Evolutionary conservation across 2,329 filamentous ascomycete genomes (phyloP), one percentile per base, ranked within the genome.

Genomic region (Claviceps lovelessii): DNA sequence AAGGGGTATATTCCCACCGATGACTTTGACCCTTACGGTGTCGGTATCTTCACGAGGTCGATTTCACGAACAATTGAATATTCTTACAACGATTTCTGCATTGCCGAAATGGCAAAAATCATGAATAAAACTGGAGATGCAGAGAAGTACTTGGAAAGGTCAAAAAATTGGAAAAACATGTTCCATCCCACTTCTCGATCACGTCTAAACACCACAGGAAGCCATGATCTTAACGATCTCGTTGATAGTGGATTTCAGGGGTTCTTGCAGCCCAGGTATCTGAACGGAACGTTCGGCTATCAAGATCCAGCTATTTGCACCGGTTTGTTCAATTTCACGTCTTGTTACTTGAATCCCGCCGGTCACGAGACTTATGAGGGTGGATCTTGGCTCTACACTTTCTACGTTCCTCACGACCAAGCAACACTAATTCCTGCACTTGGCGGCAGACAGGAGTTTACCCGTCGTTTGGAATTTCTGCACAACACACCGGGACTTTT

Each of bases 61-160:
- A 78, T 91, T 35, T 88, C 83, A 2, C 76, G 87, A 3, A 89
- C 85, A 0, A 79, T 90, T 5, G 87, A 90, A 64, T 90, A 90
- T 63, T 83, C 85, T 0, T 90, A 90, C 67, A 79, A 90, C 59
- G 87, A 90, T 68, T 90, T 84, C 61, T 83, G 81, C 61, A 83
- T 88, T 54, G 77, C 80, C 1, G 68, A 77, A 37, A 75, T 89
- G 52, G 84, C 85, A 5, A 71, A 74, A 19, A 76, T 70, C 0
- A 67, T 88, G 19, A 80, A 78, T 11, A 73, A 79, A 54, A 62
- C 61, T 1, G 69, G 69, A 0, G 80, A 84, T 51, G 72, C 73
- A 54, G 61, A 70, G 6, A 85, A 83, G 61, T 90, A 89, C 61
- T 67, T 76, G 13, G 67, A 68, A 13, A 77, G 84, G 45, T 78